These are phyloP conservation scores for Chaetoceros tenuissimus DNA, from an alignment of 108 stramenopile species.

Conservation along the genomic window DNA sequence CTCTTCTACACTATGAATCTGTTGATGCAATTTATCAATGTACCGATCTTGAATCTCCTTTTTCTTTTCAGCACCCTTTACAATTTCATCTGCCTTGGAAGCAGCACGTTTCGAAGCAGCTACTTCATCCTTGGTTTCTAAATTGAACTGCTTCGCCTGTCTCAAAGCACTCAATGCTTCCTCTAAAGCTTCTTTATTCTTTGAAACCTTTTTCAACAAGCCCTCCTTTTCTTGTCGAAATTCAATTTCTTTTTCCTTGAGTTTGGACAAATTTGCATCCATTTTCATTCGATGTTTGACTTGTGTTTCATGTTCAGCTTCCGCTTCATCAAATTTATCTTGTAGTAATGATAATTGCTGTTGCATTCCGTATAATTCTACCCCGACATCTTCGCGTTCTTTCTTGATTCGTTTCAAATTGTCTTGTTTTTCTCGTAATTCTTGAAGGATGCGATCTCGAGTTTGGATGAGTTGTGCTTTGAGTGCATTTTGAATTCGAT, in stretches of 20 bases:
- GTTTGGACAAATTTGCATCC: conserved; percentile 32
- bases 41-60: conserved; percentile 68
- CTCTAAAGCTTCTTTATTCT: conserved; percentile 19
- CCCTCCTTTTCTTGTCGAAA: conserved; percentile 7
- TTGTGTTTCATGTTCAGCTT: conserved; percentile 30
- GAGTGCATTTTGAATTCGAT: conserved; percentile 13
- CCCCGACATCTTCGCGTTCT: conserved; percentile 55
- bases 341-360: conserved; percentile 75
- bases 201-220: conserved; percentile 16
- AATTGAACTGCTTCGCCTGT: conserved; percentile 60
- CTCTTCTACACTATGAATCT: conserved; percentile 46
- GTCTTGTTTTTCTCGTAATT: conserved; percentile 47
- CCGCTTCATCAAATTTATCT: conserved; percentile 40
- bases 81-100: conserved; percentile 69
- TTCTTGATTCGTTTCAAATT: conserved; percentile 9
- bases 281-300: conserved; percentile 28
- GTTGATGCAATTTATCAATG: conserved; percentile 60
- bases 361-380: conserved; percentile 72
- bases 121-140: conserved; percentile 74
- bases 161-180: not conserved
- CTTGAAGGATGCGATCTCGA: conserved; percentile 44
- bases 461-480: conserved; percentile 50
- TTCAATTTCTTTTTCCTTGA: conserved; percentile 20
- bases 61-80: conserved; percentile 49
- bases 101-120: conserved; percentile 60